Evolutionary conservation across 1,284 basidiomycete genomes (phyloP).

Genomic region (Cryptococcus amylolentus): DNA sequence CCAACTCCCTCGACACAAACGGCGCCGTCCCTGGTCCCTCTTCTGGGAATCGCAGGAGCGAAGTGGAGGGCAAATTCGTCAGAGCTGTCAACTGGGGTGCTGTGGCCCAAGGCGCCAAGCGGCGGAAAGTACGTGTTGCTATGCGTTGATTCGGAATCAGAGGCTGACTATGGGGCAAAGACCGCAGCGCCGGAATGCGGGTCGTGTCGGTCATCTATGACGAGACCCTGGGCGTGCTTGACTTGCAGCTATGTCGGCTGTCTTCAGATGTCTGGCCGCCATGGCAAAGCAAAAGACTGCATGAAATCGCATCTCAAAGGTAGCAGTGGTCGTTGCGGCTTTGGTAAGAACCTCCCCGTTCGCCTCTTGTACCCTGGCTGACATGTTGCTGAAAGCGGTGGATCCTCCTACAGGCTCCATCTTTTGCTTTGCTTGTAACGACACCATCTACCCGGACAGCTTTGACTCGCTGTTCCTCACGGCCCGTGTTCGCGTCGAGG

Average conservation of each 20-base stretch:
- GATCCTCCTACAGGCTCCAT: conserved; percentile 60
- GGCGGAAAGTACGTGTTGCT: conserved; percentile 30
- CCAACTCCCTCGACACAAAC: not conserved
- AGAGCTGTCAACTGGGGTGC: conserved; percentile 38
- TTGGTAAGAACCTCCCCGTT: conserved; percentile 58
- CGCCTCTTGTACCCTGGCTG: no score
- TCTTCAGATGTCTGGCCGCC: conserved; percentile 52
- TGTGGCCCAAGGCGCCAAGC: conserved; percentile 32
- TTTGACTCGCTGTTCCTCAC: conserved; percentile 52
- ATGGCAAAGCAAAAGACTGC: conserved; percentile 20
- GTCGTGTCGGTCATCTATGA: conserved; percentile 59
- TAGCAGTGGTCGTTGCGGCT: conserved; percentile 55
- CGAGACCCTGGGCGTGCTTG: conserved; percentile 73
- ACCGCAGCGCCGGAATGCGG: conserved; percentile 60
- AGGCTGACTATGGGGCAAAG: conserved; percentile 29
- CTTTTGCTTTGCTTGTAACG: conserved; percentile 60
- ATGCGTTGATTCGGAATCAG: not conserved
- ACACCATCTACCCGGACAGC: conserved; percentile 57
- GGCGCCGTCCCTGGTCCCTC: not conserved
- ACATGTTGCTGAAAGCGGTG: conserved; percentile 50
- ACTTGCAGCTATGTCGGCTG: conserved; percentile 74
- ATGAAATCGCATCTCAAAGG: conserved; percentile 28
- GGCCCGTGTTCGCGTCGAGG: conserved; percentile 54
- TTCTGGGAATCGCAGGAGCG: not conserved
- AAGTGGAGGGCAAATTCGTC: conserved; percentile 25